phyloP scores from a whole-genome alignment of 2,329 filamentous ascomycete genomes.

The Xylariaceae sp. region DNA sequence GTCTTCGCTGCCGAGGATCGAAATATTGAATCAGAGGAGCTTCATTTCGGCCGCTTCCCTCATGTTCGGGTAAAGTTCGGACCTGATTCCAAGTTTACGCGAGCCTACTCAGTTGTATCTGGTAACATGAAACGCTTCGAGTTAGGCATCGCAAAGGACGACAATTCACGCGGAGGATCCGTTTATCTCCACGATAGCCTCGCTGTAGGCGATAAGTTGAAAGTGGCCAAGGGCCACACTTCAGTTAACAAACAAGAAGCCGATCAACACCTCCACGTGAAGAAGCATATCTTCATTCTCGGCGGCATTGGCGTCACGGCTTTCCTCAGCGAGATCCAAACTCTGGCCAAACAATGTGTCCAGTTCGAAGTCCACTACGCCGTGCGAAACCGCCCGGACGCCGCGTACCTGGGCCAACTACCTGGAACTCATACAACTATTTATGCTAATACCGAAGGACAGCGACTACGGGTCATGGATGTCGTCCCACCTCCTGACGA shows the following conservation, averaged over 20 bases:
- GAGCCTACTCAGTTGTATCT: conserved; percentile 64
- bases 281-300: conserved; percentile 40
- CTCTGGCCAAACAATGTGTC: conserved; percentile 24
- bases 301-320: conserved; percentile 44
- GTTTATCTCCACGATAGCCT: conserved; percentile 60
- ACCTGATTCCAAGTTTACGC: conserved; percentile 57
- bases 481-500: conserved; percentile 34
- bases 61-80: conserved; percentile 65
- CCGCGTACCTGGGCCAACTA: conserved; percentile 38
- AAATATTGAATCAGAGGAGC: conserved; percentile 42
- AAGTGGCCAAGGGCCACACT: conserved; percentile 46
- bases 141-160: conserved; percentile 65
- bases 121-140: conserved; percentile 58
- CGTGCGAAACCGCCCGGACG: conserved; percentile 38
- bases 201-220: conserved; percentile 57
- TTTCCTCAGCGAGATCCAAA: conserved; percentile 37
- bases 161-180: conserved; percentile 65
- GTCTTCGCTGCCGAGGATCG: conserved; percentile 54
- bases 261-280: conserved; percentile 13
- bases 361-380: conserved; percentile 42
- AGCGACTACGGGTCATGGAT: conserved; percentile 47
- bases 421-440: conserved; percentile 34
- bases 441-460: conserved; percentile 38
- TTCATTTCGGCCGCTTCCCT: conserved; percentile 50
- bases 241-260: conserved; percentile 6